Conservation (phyloP, 2,329 filamentous ascomycete genomes). For the Curvularia sp. region DNA sequence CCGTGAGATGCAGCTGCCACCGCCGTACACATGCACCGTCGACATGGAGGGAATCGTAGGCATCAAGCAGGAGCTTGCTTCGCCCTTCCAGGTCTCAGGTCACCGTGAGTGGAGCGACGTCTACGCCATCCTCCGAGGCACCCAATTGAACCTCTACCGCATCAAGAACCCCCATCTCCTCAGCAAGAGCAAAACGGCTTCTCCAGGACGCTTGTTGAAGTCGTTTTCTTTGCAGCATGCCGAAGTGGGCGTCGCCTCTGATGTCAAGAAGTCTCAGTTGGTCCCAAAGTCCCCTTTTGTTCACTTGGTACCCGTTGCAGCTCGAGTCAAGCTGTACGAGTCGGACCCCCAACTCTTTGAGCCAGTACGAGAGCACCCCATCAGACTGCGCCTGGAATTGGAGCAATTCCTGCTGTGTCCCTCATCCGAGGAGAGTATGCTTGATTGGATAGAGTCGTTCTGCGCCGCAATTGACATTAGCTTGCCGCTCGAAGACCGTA, state of each 20-base stretch:
- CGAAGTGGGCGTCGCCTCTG: constrained; percentile 75
- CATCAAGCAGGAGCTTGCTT: constrained; percentile 71
- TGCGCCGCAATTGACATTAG: constrained; percentile 78
- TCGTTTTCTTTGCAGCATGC: constrained; percentile 78
- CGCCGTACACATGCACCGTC: constrained; percentile 49
- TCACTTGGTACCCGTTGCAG: constrained; percentile 53
- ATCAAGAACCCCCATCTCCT: constrained; percentile 62
- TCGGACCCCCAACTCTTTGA: constrained; percentile 58
- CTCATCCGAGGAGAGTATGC: constrained; percentile 68
- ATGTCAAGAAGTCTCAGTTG: constrained; percentile 67
- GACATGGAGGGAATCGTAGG: constrained; percentile 48
- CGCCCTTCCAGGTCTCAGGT: constrained; percentile 67
- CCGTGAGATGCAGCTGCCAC: constrained; percentile 34
- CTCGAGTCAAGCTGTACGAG: constrained; percentile 52
- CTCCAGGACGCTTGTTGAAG: constrained; percentile 66
- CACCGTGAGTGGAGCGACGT: constrained; percentile 70
- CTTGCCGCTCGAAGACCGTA: constrained; percentile 72
- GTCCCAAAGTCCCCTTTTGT: constrained; percentile 56
- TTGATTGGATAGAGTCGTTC: constrained; percentile 70
- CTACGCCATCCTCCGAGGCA: constrained; percentile 71
- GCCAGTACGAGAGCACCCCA: constrained; percentile 63
- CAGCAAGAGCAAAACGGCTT: constrained; percentile 59
- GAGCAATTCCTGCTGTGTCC: constrained; percentile 77
- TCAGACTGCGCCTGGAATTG: constrained; percentile 74
- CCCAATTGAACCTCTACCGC: constrained; percentile 70